Percentiles rank a stretch among this genome's conserved stretches.
phyloP scores from a whole-genome alignment of 768 basidiomycete species.

The Termitomyces sp. region DNA sequence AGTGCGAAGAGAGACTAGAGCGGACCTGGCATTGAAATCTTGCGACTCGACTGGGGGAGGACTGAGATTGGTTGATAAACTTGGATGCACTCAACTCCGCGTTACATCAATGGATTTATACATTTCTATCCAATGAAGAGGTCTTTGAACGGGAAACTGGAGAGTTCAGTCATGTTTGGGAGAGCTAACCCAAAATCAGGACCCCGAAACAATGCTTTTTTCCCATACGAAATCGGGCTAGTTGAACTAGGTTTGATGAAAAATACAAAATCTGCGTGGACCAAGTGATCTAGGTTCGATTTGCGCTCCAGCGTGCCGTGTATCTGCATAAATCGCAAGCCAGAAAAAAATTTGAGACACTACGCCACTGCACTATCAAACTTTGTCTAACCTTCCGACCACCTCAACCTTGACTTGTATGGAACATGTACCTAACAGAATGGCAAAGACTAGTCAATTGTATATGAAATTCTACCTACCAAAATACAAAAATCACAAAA shows the following conservation, averaged over 20 bases:
- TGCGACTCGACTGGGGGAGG: background rate
- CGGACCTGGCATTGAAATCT: constrained; percentile 21
- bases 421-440: too few species aligned
- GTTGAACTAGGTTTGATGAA: background rate
- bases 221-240: background rate
- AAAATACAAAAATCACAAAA: too few species aligned
- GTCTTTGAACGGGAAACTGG: constrained; percentile 12
- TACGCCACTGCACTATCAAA: background rate
- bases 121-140: constrained; percentile 1
- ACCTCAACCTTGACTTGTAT: too few species aligned
- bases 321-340: background rate
- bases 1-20: background rate
- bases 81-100: constrained; percentile 6
- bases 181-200: background rate
- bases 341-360: background rate
- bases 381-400: background rate
- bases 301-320: background rate
- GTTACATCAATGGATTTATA: background rate
- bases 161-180: background rate
- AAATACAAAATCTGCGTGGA: background rate
- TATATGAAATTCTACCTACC: background rate
- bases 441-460: background rate
- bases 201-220: background rate
- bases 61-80: background rate
- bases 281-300: background rate